phyloP scores from a whole-genome alignment of 2,329 filamentous ascomycete species.

The Fusarium xyrophilum region DNA sequence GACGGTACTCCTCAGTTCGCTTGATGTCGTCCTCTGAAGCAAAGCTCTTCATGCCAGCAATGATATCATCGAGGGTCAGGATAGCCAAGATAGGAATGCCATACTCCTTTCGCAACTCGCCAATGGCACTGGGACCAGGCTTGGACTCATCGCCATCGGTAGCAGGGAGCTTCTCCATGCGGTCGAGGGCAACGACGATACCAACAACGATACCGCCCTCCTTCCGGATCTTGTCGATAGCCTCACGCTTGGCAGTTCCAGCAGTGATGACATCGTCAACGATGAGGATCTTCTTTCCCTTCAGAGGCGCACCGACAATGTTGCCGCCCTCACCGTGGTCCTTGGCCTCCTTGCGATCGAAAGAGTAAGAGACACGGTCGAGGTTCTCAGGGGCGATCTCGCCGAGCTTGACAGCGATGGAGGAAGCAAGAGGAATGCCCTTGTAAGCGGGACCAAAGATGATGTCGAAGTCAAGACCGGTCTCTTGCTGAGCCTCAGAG shows the following conservation, averaged over 20 bases:
- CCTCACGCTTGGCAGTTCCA: slow-evolving; percentile 91
- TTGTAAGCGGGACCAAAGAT: slow-evolving; percentile 97
- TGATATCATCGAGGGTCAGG: slow-evolving; percentile 83
- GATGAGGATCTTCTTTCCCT: slow-evolving; percentile 85
- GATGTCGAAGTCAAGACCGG: slow-evolving; percentile 73
- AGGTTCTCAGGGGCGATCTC: slow-evolving; percentile 71
- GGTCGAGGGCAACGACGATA: slow-evolving; percentile 87
- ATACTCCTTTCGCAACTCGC: slow-evolving; percentile 82
- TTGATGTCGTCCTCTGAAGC: slow-evolving; percentile 68
- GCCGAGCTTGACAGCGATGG: slow-evolving; percentile 77
- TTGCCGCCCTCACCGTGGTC: slow-evolving; percentile 93
- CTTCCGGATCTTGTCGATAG: slow-evolving; percentile 84
- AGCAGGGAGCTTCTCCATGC: slow-evolving; percentile 79
- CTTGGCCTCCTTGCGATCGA: slow-evolving; percentile 96
- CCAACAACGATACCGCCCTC: slow-evolving; percentile 86
- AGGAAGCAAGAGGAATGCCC: slow-evolving; percentile 87
- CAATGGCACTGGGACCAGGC: slow-evolving; percentile 80
- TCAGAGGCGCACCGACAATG: slow-evolving; percentile 86
- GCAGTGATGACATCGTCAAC: slow-evolving; percentile 98
- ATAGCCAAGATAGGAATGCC: slow-evolving; percentile 85
- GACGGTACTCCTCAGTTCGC: slow-evolving; percentile 76
- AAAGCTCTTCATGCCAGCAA: slow-evolving; percentile 69
- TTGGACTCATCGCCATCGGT: slow-evolving; percentile 70
- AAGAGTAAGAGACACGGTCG: slow-evolving; percentile 78
- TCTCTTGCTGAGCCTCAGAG: slow-evolving; percentile 53